Percentiles rank a stretch among this genome's conserved stretches.
phyloP scores from a whole-genome alignment of 2,329 filamentous ascomycete species.

The Aspergillus pseudoglaucus region DNA sequence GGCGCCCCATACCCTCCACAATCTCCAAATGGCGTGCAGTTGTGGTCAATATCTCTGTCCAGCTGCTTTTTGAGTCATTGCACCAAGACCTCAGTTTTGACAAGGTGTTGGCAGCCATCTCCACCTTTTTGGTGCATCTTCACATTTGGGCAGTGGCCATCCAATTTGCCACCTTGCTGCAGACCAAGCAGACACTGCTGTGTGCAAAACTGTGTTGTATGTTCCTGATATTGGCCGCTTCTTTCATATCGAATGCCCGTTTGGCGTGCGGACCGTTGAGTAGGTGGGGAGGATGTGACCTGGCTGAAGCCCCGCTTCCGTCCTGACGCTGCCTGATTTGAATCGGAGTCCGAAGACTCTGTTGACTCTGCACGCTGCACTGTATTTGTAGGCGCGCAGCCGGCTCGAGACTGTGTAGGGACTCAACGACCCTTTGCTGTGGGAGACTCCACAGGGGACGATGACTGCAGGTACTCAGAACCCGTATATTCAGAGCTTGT shows the following conservation, averaged over 20 bases:
- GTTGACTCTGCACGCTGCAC: too few relatives aligned
- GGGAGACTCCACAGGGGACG: neutral
- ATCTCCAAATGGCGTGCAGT: slow-evolving; percentile 16
- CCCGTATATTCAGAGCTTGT: neutral
- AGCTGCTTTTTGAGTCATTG: slow-evolving; percentile 17
- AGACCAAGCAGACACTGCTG: slow-evolving; percentile 21
- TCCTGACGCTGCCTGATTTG: neutral
- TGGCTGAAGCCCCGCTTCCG: neutral
- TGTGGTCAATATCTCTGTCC: slow-evolving; percentile 19
- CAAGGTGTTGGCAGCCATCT: slow-evolving; percentile 9
- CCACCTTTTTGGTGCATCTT: slow-evolving; percentile 10
- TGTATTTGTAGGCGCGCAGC: neutral
- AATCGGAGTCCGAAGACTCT: neutral
- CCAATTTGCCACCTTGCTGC: slow-evolving; percentile 13
- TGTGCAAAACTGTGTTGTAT: slow-evolving; percentile 16
- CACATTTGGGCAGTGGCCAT: slow-evolving; percentile 19
- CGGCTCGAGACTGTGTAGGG: neutral
- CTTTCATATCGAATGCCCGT: neutral
- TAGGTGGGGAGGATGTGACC: neutral
- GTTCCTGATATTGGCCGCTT: neutral
- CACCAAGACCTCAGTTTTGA: slow-evolving; percentile 13
- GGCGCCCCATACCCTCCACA: slow-evolving; percentile 20
- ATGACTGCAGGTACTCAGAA: neutral
- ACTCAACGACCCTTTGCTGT: neutral
- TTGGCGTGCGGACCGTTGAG: neutral